Base-by-base conservation (phyloP, 345 rosid genomes). In the Linum tenue region DNA sequence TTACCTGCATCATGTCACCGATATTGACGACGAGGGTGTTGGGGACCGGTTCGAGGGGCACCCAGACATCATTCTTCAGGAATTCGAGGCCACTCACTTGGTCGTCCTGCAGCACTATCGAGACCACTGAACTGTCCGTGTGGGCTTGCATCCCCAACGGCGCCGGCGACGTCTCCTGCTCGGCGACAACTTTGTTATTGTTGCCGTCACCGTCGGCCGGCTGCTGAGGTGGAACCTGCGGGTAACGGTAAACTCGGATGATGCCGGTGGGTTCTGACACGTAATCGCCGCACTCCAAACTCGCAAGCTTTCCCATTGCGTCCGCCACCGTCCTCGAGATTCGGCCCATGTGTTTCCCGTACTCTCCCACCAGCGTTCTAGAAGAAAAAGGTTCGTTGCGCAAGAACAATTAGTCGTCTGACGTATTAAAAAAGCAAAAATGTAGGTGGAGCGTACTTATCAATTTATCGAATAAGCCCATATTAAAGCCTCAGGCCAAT, bases 1-100 rank as follows among this genome's bases (percentile, higher is more conserved):
- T 39, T 59, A 88, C 95, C 95, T 91, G 92, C 84, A 85, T 83
- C 96, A 87, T 89, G 71, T 92, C 97, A 43, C 97, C 98, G 2
- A 92, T 73, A 69, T 92, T 86, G 73, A 90, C 75, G 0, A 86
- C 2, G 0, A 92, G 80, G 4, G 90, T 72, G 65, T 72, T 42
- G 1, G 84, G 77, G 51, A 75, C 64, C 22, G 96, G 88, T 5
- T 77, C 66, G 3, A 89, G 81, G 7, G 31, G 70, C 14, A 81
- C 63, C 95, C 97, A 89, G 65, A 79, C 63, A 55, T 76, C 79
- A 66, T 67, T 86, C 58, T 84, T 90, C 65, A 72, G 64, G 63
- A 89, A 66, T 75, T 90, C 80, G n/a, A 92, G 92, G 51, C 97
- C 96, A 0, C 82, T 82, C 7, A 74, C 83, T 8, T 73, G 76